Percentiles rank a stretch among this genome's conserved stretches.
Conservation (phyloP, 2,329 filamentous ascomycete genomes). For the Fusarium chuoi region DNA sequence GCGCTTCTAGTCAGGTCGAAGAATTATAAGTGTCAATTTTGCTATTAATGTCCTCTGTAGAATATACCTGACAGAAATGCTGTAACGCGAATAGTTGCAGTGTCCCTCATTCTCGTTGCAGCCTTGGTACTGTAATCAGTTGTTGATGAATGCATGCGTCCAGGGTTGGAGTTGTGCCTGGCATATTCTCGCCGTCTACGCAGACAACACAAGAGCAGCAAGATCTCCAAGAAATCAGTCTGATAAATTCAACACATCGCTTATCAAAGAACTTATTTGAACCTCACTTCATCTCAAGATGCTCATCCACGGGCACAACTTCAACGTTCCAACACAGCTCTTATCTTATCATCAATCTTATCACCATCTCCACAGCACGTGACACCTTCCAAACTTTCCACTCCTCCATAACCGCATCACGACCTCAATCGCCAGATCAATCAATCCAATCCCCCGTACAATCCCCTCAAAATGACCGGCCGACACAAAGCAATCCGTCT, state of each 20-base stretch:
- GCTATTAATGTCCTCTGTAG: too few relatives aligned
- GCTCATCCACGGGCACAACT: not conserved
- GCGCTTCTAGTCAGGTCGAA: too few relatives aligned
- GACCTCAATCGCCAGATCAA: not conserved
- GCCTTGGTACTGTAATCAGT: not conserved
- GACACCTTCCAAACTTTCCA: slow-evolving; percentile 40
- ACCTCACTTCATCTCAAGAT: not conserved
- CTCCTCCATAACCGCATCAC: slow-evolving; percentile 22
- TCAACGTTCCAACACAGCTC: not conserved
- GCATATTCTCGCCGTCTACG: not conserved
- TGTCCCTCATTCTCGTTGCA: too few relatives aligned
- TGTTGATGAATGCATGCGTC: not conserved
- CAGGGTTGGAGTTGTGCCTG: not conserved
- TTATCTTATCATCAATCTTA: slow-evolving; percentile 15
- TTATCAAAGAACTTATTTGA: too few relatives aligned
- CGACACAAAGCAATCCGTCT: slow-evolving; percentile 65
- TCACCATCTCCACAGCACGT: slow-evolving; percentile 28
- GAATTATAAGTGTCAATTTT: too few relatives aligned
- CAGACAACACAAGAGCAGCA: not conserved
- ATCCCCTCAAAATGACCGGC: slow-evolving; percentile 53
- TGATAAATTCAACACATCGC: too few relatives aligned
- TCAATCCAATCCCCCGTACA: not conserved
- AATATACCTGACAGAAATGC: too few relatives aligned
- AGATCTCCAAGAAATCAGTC: rapidly evolving
- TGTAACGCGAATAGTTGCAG: too few relatives aligned